These are phyloP conservation scores for Solanum rostratum DNA, from an alignment of 257 asterid genomes.

Conservation along the genomic window DNA sequence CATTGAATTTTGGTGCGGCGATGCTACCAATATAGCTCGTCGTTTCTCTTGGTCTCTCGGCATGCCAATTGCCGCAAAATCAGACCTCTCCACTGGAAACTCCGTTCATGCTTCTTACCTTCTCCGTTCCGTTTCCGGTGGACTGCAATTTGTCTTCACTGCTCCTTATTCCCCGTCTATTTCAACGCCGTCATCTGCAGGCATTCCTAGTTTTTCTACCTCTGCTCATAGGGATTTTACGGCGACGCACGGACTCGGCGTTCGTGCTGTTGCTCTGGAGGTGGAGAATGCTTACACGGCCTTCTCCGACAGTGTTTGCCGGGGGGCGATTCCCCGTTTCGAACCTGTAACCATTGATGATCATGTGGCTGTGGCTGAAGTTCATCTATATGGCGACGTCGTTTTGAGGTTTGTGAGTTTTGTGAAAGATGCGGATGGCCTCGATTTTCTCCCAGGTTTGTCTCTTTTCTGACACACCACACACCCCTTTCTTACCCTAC, in stretches of 20 bases:
- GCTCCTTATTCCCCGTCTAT: conserved; percentile 69
- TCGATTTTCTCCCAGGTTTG: conserved; percentile 40
- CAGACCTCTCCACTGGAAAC: conserved; percentile 90
- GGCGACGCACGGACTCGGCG: conserved; percentile 68
- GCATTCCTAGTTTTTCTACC: conserved; percentile 48
- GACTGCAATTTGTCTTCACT: conserved; percentile 59
- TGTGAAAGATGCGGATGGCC: background rate
- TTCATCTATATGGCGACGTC: conserved; percentile 69
- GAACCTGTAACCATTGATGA: conserved; percentile 34
- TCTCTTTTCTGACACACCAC: conserved; percentile 22
- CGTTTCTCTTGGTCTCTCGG: conserved; percentile 94
- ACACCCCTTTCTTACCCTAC: background rate
- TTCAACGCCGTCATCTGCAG: conserved; percentile 37
- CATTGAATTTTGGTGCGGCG: conserved; percentile 85
- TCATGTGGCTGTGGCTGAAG: conserved; percentile 44
- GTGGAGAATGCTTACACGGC: conserved; percentile 55
- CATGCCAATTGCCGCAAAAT: conserved; percentile 63
- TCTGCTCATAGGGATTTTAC: conserved; percentile 36
- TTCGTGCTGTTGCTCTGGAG: conserved; percentile 57
- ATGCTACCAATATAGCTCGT: conserved; percentile 62
- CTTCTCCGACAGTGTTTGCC: conserved; percentile 40
- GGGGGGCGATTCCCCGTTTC: conserved; percentile 54
- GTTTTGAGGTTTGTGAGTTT: conserved; percentile 59
- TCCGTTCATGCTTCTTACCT: conserved; percentile 82
- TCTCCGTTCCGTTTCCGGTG: conserved; percentile 65